Evolutionary conservation across 169 alveolate species (phyloP).

Genomic region (Perkinsus olseni): DNA sequence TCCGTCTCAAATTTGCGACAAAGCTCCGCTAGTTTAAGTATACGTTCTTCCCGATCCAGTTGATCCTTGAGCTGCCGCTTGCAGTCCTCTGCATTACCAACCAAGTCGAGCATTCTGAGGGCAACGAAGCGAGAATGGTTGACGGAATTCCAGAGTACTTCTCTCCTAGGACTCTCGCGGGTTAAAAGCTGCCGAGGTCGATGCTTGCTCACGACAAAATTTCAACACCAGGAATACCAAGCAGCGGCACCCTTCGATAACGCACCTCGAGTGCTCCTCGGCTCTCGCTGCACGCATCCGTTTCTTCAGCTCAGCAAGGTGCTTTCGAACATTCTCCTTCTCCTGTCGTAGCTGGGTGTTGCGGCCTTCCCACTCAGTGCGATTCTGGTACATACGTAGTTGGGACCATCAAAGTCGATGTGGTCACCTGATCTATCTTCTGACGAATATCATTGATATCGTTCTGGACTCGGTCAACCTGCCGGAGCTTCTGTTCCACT

Average conservation of each 20-base stretch:
- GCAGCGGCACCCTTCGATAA: too few species aligned
- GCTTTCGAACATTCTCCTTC: conserved; percentile 60
- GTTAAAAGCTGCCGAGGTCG: too few species aligned
- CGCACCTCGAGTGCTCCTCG: conserved; percentile 55
- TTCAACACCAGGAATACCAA: too few species aligned
- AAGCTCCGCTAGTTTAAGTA: conserved; percentile 62
- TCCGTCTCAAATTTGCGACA: conserved; percentile 81
- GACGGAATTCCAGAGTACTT: not conserved
- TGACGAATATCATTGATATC: conserved; percentile 54
- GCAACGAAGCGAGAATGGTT: conserved; percentile 34
- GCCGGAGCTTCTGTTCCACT: conserved; percentile 48
- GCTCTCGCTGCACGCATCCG: conserved; percentile 41
- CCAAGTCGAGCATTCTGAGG: conserved; percentile 34
- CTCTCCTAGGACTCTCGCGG: too few species aligned
- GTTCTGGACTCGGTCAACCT: conserved; percentile 55
- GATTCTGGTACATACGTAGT: conserved; percentile 2
- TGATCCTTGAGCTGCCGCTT: conserved; percentile 60
- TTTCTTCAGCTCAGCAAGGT: conserved; percentile 65
- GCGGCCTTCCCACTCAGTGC: conserved; percentile 62
- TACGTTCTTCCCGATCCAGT: conserved; percentile 40
- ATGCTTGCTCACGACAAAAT: too few species aligned
- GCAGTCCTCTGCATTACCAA: conserved; percentile 58
- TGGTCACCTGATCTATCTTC: conserved; percentile 51
- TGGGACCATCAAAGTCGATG: not conserved
- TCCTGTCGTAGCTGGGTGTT: conserved; percentile 66